Evolutionary conservation across 192 early-diverging fungal genomes (phyloP).

Genomic region (Coemansia guatemalensis): DNA sequence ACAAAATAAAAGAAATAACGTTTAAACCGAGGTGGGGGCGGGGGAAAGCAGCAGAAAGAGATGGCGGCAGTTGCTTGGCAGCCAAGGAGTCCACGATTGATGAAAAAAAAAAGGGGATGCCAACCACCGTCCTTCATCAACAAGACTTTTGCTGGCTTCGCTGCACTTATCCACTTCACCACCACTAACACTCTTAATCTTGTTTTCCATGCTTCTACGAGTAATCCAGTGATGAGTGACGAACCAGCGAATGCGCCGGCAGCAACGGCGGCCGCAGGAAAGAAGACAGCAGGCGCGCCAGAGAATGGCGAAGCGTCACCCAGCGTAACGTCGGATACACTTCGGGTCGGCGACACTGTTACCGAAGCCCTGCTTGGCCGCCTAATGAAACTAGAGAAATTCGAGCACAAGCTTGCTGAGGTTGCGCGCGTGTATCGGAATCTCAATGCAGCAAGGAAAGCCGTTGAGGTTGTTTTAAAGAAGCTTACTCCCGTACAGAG

Average conservation of each 20-base stretch:
- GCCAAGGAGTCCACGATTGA: too few relatives aligned
- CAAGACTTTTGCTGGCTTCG: too few relatives aligned
- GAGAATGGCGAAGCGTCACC: not conserved
- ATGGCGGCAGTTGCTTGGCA: too few relatives aligned
- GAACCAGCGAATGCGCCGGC: not conserved
- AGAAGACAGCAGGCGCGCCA: not conserved
- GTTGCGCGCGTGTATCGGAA: constrained; percentile 52
- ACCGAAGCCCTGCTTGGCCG: constrained; percentile 26
- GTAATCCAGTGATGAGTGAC: too few relatives aligned
- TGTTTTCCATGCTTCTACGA: too few relatives aligned
- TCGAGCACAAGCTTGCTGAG: constrained; percentile 52
- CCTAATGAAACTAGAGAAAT: constrained; percentile 44
- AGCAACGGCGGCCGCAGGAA: constrained; percentile 10
- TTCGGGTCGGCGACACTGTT: constrained; percentile 29
- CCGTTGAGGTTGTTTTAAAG: constrained; percentile 43
- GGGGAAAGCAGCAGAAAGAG: too few relatives aligned
- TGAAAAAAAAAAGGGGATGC: not conserved
- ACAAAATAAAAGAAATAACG: not conserved
- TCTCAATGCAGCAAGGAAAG: constrained; percentile 47
- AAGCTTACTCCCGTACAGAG: constrained; percentile 47
- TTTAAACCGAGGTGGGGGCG: too few relatives aligned
- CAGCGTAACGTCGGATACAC: constrained; percentile 26
- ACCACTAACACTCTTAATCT: too few relatives aligned
- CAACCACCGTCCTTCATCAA: not conserved
- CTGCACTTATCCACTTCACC: too few relatives aligned